Evolutionary conservation across 2,329 filamentous ascomycete species (phyloP).

Genomic region (Talaromyces albobiverticillius): DNA sequence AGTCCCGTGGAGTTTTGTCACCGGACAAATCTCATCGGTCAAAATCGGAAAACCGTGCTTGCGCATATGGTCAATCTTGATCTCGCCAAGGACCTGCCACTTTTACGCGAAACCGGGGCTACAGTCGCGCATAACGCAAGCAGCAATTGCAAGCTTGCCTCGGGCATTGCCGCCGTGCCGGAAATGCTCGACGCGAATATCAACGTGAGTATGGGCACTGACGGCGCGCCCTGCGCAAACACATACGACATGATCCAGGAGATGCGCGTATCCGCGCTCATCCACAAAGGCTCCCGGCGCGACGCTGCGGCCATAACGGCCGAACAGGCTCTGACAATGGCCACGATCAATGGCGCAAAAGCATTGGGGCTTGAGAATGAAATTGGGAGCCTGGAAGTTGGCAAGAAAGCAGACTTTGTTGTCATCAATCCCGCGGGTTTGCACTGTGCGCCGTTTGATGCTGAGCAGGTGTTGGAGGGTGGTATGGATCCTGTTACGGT

Average conservation of each 20-base stretch:
- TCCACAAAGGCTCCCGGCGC: slow-evolving; percentile 41
- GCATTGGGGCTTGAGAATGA: slow-evolving; percentile 41
- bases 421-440: slow-evolving; percentile 28
- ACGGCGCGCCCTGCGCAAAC: slow-evolving; percentile 51
- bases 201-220: slow-evolving; percentile 40
- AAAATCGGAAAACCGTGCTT: slow-evolving; percentile 38
- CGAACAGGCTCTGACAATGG: slow-evolving; percentile 47
- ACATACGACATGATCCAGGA: slow-evolving; percentile 50
- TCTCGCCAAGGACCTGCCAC: slow-evolving; percentile 33
- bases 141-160: slow-evolving; percentile 50
- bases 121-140: slow-evolving; percentile 49
- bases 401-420: slow-evolving; percentile 22
- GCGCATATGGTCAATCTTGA: slow-evolving; percentile 52
- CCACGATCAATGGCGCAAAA: slow-evolving; percentile 48
- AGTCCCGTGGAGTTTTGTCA: slow-evolving; percentile 34
- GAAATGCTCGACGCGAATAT: slow-evolving; percentile 32
- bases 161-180: slow-evolving; percentile 46
- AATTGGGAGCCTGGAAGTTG: slow-evolving; percentile 33
- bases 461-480: slow-evolving; percentile 35
- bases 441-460: slow-evolving; percentile 24
- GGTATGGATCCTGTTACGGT: slow-evolving; percentile 28
- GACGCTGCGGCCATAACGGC: slow-evolving; percentile 42
- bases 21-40: slow-evolving; percentile 26
- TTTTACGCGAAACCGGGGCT: slow-evolving; percentile 36
- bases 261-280: slow-evolving; percentile 47